Conservation (phyloP, 2,329 filamentous ascomycete species). For the Epichloe sibirici region DNA sequence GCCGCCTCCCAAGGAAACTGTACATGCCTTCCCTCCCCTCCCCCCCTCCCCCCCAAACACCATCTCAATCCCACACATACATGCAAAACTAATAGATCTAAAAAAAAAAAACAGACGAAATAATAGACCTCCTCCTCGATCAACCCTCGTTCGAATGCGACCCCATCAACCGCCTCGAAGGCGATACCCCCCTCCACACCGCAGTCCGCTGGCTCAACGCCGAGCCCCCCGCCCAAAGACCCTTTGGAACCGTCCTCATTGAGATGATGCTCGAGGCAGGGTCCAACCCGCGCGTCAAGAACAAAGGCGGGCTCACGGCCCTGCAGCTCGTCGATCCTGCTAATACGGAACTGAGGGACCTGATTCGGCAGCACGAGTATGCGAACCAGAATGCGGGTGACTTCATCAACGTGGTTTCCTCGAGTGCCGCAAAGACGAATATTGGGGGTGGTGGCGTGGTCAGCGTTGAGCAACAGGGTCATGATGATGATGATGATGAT, state of each 20-base stretch:
- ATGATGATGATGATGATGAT: constrained; percentile 28
- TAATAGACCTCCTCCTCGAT: constrained; percentile 72
- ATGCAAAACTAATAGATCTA: not conserved
- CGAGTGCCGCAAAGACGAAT: not conserved
- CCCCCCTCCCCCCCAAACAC: too few species aligned
- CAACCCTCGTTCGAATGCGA: constrained; percentile 80
- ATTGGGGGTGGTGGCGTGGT: constrained; percentile 10
- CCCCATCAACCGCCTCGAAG: constrained; percentile 56
- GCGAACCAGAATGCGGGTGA: constrained; percentile 45
- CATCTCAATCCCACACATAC: not conserved
- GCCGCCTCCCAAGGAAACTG: constrained; percentile 79
- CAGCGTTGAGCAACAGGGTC: not conserved
- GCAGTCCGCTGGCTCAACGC: constrained; percentile 67
- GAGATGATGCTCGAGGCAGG: constrained; percentile 77
- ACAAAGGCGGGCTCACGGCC: constrained; percentile 62
- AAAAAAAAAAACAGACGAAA: constrained; percentile 45
- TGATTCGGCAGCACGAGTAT: constrained; percentile 63
- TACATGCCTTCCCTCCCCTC: constrained; percentile 31
- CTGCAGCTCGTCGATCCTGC: constrained; percentile 61
- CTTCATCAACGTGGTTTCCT: constrained; percentile 30
- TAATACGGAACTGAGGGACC: constrained; percentile 47
- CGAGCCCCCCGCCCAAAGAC: constrained; percentile 49
- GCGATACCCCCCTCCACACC: constrained; percentile 68
- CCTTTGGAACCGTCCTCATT: constrained; percentile 54
- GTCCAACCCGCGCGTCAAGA: constrained; percentile 42